Percentiles rank a stretch among this genome's conserved stretches.
These are phyloP conservation scores for Phytophthora podocarpi DNA, from an alignment of 352 stramenopile species.

Conservation along the genomic window DNA sequence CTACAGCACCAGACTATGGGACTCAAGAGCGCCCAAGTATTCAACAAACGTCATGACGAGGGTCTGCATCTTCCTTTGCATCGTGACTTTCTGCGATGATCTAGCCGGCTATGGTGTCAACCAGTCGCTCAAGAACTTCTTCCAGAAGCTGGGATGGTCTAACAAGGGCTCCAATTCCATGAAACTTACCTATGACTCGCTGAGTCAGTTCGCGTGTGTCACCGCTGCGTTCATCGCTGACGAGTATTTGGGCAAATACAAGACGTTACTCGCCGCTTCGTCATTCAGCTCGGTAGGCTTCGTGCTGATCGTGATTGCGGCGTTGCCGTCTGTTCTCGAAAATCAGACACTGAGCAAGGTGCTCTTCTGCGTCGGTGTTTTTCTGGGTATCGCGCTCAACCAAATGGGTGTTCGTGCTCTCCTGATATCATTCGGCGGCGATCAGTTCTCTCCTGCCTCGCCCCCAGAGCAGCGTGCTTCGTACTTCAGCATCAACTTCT, in stretches of 20 bases:
- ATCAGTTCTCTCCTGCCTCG: constrained; percentile 10
- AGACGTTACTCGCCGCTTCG: constrained; percentile 24
- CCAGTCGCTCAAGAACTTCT: constrained; percentile 70
- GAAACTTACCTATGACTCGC: constrained; percentile 67
- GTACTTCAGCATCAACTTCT: constrained; percentile 50
- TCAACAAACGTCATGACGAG: constrained; percentile 54
- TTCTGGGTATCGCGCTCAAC: constrained; percentile 50
- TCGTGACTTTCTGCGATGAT: constrained; percentile 46
- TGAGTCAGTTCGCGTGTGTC: constrained; percentile 65
- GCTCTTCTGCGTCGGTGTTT: constrained; percentile 63
- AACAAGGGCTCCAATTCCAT: constrained; percentile 61
- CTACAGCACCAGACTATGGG: constrained; percentile 41
- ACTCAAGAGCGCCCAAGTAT: constrained; percentile 51
- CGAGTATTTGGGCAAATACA: constrained; percentile 52
- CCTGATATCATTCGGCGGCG: constrained; percentile 56
- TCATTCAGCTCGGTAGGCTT: constrained; percentile 50
- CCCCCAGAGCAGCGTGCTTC: constrained; percentile 11
- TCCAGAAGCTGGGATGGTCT: constrained; percentile 60
- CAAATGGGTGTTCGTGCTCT: constrained; percentile 57
- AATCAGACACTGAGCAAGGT: constrained; percentile 34
- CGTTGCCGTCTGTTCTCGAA: constrained; percentile 42
- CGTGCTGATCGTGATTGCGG: constrained; percentile 48
- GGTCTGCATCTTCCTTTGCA: constrained; percentile 61
- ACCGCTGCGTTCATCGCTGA: constrained; percentile 61
- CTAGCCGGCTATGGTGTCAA: constrained; percentile 62